These are phyloP conservation scores for Mimosa bimucronata DNA, from an alignment of 306 rosid genomes.

Conservation along the genomic window DNA sequence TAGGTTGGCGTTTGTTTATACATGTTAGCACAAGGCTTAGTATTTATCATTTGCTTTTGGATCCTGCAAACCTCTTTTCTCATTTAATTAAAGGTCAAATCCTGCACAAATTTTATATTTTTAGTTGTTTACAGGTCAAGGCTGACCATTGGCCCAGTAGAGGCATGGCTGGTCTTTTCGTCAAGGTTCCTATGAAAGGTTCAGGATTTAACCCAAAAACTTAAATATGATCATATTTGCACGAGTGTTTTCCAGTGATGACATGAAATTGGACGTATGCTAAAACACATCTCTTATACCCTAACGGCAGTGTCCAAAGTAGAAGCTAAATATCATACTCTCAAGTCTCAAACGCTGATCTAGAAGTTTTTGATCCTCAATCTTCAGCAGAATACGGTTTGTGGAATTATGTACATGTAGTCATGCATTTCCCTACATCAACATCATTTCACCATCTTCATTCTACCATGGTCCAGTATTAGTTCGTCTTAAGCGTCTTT, in stretches of 20 bases:
- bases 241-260: slow-evolving; percentile 28
- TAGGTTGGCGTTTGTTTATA: neutral
- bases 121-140: no score
- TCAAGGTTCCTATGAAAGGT: slow-evolving; percentile 3
- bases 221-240: slow-evolving; percentile 28
- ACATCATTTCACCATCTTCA: slow-evolving; percentile 37
- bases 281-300: slow-evolving; percentile 37
- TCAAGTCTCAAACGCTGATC: slow-evolving; percentile 28
- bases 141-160: neutral
- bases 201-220: neutral
- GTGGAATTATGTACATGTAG: slow-evolving; percentile 34
- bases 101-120: no score
- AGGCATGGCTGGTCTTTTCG: neutral
- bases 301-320: slow-evolving; percentile 37
- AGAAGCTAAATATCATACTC: slow-evolving; percentile 31
- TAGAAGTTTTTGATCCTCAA: slow-evolving; percentile 42
- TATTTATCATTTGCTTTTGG: neutral
- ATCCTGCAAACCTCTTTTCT: no score
- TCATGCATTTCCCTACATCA: slow-evolving; percentile 32
- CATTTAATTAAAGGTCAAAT: no score
- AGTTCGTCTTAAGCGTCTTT: slow-evolving; percentile 79
- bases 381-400: slow-evolving; percentile 47
- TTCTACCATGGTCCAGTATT: slow-evolving; percentile 82
- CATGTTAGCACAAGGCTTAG: no score
- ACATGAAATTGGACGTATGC: slow-evolving; percentile 32